Base-by-base conservation (phyloP, 2,329 filamentous ascomycete genomes). In the Colletotrichum echinochloae region DNA sequence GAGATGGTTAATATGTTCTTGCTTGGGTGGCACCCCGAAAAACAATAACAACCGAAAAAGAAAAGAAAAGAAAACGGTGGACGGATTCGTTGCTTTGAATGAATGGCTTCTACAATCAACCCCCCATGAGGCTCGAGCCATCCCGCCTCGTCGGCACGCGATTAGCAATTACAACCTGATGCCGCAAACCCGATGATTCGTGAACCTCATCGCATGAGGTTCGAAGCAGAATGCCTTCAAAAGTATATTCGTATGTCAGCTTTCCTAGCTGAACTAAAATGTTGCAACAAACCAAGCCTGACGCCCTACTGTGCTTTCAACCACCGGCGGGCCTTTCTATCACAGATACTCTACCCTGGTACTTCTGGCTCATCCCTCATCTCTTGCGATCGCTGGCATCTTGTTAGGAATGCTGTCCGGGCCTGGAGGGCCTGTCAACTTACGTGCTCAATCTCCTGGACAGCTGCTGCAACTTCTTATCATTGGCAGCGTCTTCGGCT, bases 371-470 rank as follows among this genome's bases (percentile, higher is more conserved):
- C 59, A 71, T 48, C 59, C 65, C 65, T 56, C 65, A 46, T 73
- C 72, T 71, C 72, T 77, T 82, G 59, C 79, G 79, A 74, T 81
- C 79, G 72, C 79, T 81, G 18, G 18, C 8, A 35, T 11, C 28
- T 12, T 62, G 48, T 65, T 33, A 66, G 64, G n/a, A 20, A 35
- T 11, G 7, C n/a, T n/a, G 4, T 7, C 33, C 23, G 12, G n/a
- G 23, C 28, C 16, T 35, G 1, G 33, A n/a, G 41, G n/a, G 75
- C 75, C 80, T 73, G 35, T 8, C n/a, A 37, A 86, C 93, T 93
- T 85, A 98, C 96, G 97, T 97, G 92, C 94, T 98, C 77, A 99
- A 92, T 80, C 95, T 90, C 82, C 96, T 89, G 33, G 94, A 96
- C 71, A 99, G 89, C 73, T 92, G 91, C 76, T 95, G 93, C 77